Conservation (phyloP, 2,329 filamentous ascomycete genomes). For the Microsporum canis region DNA sequence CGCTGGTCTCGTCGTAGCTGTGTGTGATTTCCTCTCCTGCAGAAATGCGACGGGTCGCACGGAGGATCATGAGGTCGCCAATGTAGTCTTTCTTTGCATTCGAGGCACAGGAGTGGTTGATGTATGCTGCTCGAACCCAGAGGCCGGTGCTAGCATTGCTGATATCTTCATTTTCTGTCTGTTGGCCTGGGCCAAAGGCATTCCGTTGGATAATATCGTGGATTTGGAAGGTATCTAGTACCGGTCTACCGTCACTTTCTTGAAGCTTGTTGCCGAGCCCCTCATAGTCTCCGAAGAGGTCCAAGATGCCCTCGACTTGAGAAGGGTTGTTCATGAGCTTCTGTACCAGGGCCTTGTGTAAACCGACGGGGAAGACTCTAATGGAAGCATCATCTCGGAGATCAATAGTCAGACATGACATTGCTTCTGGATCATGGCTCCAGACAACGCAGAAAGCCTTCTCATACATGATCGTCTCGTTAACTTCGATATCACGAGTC, state of each 20-base stretch:
- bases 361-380: not conserved
- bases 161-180: not conserved
- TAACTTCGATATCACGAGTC: conserved; percentile 36
- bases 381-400: not conserved
- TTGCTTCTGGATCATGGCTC: not conserved
- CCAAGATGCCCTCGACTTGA: not conserved
- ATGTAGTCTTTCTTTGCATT: conserved; percentile 43
- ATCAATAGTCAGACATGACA: not conserved
- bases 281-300: not conserved
- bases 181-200: not conserved
- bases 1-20: conserved; percentile 25
- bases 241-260: not conserved
- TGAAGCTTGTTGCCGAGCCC: not conserved
- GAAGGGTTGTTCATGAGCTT: not conserved
- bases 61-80: conserved; percentile 44
- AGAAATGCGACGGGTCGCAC: conserved; percentile 36
- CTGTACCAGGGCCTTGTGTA: not conserved
- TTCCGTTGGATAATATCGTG: not conserved
- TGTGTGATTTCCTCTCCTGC: conserved; percentile 38
- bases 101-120: conserved; percentile 44
- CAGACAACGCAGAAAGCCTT: conserved; percentile 38
- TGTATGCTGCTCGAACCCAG: conserved; percentile 39
- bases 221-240: not conserved
- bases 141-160: conserved; percentile 27
- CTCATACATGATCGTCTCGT: conserved; percentile 45